Conservation (phyloP, 148 eudicot genomes). For the Cornus suecica region DNA sequence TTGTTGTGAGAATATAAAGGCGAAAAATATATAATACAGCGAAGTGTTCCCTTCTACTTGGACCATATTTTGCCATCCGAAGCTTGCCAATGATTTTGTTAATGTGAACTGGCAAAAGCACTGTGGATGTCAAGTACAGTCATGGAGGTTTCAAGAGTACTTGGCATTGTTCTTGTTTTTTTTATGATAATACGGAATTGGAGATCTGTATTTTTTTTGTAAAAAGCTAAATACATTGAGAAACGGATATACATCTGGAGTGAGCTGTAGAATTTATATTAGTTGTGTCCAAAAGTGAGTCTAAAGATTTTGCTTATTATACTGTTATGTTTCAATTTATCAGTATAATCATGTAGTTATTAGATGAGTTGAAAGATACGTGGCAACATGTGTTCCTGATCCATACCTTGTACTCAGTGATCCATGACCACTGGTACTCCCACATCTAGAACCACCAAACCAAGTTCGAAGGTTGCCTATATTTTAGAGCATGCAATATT, state of each 20-base stretch:
- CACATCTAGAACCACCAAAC: background rate
- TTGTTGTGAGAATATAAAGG: background rate
- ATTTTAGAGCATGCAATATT: background rate
- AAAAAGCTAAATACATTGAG: background rate
- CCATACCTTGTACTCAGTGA: background rate
- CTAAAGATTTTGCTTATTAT: conserved; percentile 1
- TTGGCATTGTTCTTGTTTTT: background rate
- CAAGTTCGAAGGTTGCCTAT: background rate
- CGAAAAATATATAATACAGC: background rate
- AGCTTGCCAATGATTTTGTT: background rate
- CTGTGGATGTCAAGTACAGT: background rate
- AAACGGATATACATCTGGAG: background rate
- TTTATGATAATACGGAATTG: background rate
- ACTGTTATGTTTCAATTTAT: background rate
- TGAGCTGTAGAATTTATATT: background rate
- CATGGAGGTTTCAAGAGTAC: background rate
- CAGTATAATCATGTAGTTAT: background rate
- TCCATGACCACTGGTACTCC: background rate
- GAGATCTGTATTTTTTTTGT: background rate
- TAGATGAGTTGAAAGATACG: background rate
- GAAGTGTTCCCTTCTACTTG: background rate
- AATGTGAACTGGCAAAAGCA: background rate
- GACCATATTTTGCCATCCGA: background rate
- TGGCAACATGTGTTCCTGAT: no score
- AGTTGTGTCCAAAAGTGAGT: background rate